Evolutionary conservation across 202 grass and related monocot genomes (phyloP), one percentile per base, ranked within the genome.

Genomic region (Eragrostis tef): DNA sequence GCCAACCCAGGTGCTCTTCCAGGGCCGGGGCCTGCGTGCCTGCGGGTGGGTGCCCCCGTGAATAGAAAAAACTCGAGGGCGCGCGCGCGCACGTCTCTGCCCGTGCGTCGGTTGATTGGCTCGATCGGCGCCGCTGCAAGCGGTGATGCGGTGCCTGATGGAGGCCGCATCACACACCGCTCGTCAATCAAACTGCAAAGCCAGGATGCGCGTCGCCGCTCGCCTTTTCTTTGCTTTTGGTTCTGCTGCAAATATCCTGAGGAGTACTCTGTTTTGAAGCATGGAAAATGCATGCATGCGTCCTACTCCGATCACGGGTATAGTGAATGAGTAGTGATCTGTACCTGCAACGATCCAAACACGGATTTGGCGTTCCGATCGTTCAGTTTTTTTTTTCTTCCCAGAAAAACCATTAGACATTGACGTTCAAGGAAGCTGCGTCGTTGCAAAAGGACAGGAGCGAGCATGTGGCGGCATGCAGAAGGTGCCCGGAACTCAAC

Each of bases 371-470:
- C 64, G 4, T 59, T 59, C 56, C 56, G n/a, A n/a, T n/a, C n/a
- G n/a, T 22, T 25, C 52, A 2, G 19, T 15, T 39, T 39, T 5
- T 59, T 11, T 39, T 39, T 39, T 39, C 34, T 5, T 4, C 34
- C 34, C 34, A 5, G 34, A 6, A 39, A 5, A 6, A 19, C 50
- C 13, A 50, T 1, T 20, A n/a, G 20, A 59, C 19, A 59, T 59
- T 2, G 72, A 43, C 53, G 72, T 75, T 75, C 54, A 61, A 58
- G 73, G 39, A 76, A 25, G 39, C 71, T 48, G 31, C 50, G n/a
- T 1, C 50, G 50, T 27, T 51, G 19, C 19, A 24, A 26, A 26
- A 61, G 3, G 39, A 46, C 56, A 11, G 43, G 39, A 6, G 58
- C 11, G 3, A 9, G 21, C 73, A 44, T 26, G 53, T 24, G 72